Conservation (phyloP, 495 filamentous ascomycete genomes). For the Aspergillus avenaceus region DNA sequence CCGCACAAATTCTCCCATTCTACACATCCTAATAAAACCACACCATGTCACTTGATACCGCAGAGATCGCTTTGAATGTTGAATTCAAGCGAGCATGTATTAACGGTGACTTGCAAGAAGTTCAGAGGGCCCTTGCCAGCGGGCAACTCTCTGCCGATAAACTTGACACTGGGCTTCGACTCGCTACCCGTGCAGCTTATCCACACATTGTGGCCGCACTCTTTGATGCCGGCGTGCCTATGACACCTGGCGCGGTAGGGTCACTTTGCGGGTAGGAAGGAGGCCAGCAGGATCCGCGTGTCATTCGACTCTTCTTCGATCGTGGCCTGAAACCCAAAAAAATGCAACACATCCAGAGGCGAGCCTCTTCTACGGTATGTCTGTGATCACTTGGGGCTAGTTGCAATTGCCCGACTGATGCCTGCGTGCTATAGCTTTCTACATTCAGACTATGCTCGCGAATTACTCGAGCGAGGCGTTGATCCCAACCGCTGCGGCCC, state of each 20-base stretch:
- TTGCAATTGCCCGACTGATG: neutral
- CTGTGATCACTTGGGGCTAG: neutral
- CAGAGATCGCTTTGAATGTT: no score
- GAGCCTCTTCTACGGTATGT: neutral
- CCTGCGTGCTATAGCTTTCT: neutral
- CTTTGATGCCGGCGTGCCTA: conserved; percentile 6
- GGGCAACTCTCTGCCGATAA: conserved; percentile 1
- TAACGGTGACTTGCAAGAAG: no score
- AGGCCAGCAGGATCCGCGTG: neutral
- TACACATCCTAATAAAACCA: no score
- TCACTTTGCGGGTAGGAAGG: neutral
- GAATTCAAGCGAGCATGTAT: no score
- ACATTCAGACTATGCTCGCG: neutral
- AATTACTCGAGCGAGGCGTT: neutral
- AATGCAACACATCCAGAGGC: neutral
- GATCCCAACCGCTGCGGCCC: neutral
- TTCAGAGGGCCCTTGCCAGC: conserved; percentile 7
- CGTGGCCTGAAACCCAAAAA: neutral
- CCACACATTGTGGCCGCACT: conserved; percentile 4
- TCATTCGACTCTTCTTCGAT: conserved; percentile 2
- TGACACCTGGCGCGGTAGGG: neutral
- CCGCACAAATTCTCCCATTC: no score
- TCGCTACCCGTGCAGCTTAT: conserved; percentile 1
- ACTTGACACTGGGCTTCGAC: conserved; percentile 1
- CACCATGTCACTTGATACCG: no score